These are phyloP conservation scores for Aspergillus transmontanensis DNA, from an alignment of 2,329 filamentous ascomycete genomes.

Conservation along the genomic window DNA sequence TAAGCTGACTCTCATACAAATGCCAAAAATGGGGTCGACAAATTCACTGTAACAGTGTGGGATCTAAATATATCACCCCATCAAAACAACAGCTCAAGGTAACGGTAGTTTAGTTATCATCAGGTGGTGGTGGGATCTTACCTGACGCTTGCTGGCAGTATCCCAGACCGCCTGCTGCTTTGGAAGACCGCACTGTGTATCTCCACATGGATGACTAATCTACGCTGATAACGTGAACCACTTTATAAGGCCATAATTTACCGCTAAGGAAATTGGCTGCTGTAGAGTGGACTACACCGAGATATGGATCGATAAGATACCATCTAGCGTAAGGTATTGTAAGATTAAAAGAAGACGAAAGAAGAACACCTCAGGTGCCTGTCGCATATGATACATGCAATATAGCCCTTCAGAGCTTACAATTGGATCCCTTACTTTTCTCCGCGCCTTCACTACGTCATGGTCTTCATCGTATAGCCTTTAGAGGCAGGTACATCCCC, in stretches of 20 bases:
- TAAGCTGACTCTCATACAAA: not conserved
- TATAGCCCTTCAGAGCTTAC: not conserved
- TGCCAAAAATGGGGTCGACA: not conserved
- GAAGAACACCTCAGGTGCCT: not conserved
- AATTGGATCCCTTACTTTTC: not conserved
- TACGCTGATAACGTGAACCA: not conserved
- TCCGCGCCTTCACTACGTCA: conserved; percentile 10
- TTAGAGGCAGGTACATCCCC: conserved; percentile 22
- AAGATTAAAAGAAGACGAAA: not conserved
- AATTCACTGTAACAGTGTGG: not conserved
- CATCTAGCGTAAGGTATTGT: not conserved
- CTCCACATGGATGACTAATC: not conserved
- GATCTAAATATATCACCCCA: not conserved
- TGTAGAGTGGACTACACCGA: not conserved
- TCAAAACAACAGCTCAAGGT: not conserved
- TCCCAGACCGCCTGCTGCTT: not conserved
- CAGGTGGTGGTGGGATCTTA: not conserved
- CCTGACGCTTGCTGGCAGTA: not conserved
- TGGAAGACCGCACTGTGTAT: not conserved
- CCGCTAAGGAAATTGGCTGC: not conserved
- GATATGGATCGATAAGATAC: not conserved
- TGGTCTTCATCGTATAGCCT: conserved; percentile 7
- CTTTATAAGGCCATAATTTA: not conserved
- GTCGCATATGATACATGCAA: conserved; percentile 2
- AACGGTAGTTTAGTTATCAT: not conserved